These are phyloP conservation scores for Chlamydomonas applanata DNA, from an alignment of 139 green algal genomes.

Conservation along the genomic window DNA sequence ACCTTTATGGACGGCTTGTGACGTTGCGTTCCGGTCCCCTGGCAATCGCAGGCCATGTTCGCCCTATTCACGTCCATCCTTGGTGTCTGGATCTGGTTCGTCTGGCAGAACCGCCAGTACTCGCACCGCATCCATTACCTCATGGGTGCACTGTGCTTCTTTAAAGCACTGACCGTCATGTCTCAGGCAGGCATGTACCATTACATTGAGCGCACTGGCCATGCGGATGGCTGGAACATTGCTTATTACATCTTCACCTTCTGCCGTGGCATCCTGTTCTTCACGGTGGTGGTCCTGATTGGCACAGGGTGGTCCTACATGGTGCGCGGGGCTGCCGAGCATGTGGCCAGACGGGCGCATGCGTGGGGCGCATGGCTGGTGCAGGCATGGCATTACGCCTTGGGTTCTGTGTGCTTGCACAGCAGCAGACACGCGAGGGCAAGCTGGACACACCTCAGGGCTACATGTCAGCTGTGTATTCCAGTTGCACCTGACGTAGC, in stretches of 20 bases:
- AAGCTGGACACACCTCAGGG: no score
- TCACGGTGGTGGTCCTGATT: slow-evolving; percentile 92
- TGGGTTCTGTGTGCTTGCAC: no score
- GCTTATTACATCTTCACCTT: slow-evolving; percentile 97
- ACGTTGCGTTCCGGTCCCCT: no score
- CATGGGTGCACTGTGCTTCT: slow-evolving; percentile 83
- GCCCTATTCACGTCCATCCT: slow-evolving; percentile 61
- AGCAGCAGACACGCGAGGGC: no score
- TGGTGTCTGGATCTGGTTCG: slow-evolving; percentile 57
- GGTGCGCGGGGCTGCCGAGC: slow-evolving; percentile 4
- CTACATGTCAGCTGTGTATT: no score
- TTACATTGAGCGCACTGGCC: slow-evolving; percentile 72
- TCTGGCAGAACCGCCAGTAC: slow-evolving; percentile 46
- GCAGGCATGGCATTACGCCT: background rate
- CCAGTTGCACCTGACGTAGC: no score
- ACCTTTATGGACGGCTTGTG: no score
- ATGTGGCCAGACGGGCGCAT: no score
- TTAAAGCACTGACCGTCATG: slow-evolving; percentile 88
- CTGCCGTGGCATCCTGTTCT: slow-evolving; percentile 88
- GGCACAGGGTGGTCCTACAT: slow-evolving; percentile 92
- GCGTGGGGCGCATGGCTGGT: background rate
- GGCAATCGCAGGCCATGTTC: slow-evolving; percentile 74
- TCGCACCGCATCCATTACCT: slow-evolving; percentile 89
- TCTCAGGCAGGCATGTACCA: slow-evolving; percentile 75
- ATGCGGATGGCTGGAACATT: slow-evolving; percentile 92